A percentile compares a stretch with the other conserved stretches of the same genome.
These are phyloP conservation scores for Claviceps purpurea DNA, from an alignment of 2,329 filamentous ascomycete genomes.

Conservation along the genomic window DNA sequence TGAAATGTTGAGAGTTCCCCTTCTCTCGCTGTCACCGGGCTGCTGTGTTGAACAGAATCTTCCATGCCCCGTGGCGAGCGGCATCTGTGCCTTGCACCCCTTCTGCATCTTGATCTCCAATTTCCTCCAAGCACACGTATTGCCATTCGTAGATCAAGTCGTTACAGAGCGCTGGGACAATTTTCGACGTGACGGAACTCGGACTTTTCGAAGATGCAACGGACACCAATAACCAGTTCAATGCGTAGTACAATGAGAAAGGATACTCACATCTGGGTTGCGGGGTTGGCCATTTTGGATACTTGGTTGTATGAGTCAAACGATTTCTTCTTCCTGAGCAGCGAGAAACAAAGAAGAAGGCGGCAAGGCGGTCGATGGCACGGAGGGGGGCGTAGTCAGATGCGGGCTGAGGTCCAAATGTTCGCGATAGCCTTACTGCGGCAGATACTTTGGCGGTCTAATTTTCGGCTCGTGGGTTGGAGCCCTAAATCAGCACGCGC, in stretches of 20 bases:
- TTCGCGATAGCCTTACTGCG: slow-evolving; percentile 6
- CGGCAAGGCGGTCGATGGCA: slow-evolving; percentile 15
- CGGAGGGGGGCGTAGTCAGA: slow-evolving; percentile 5
- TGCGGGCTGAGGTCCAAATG: slow-evolving; percentile 6
- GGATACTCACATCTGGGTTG: slow-evolving; percentile 46
- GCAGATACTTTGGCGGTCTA: slow-evolving; percentile 4
- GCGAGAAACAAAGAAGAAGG: slow-evolving; percentile 14
- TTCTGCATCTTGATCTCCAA: background rate
- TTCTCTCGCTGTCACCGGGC: background rate
- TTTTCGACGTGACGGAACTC: background rate
- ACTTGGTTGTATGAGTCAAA: slow-evolving; percentile 8
- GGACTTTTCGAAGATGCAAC: background rate
- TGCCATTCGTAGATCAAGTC: background rate
- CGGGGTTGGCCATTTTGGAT: slow-evolving; percentile 47
- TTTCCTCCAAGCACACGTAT: background rate
- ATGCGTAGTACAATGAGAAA: background rate
- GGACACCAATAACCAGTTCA: background rate
- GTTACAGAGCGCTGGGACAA: too few species aligned
- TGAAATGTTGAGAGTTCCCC: background rate
- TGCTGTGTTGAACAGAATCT: background rate
- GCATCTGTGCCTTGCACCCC: background rate
- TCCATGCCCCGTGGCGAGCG: background rate
- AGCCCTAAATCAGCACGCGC: slow-evolving; percentile 15
- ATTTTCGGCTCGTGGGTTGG: slow-evolving; percentile 16
- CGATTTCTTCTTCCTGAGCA: slow-evolving; percentile 11